Conservation (phyloP, 2,329 filamentous ascomycete genomes). For the Nakataea oryzae region DNA sequence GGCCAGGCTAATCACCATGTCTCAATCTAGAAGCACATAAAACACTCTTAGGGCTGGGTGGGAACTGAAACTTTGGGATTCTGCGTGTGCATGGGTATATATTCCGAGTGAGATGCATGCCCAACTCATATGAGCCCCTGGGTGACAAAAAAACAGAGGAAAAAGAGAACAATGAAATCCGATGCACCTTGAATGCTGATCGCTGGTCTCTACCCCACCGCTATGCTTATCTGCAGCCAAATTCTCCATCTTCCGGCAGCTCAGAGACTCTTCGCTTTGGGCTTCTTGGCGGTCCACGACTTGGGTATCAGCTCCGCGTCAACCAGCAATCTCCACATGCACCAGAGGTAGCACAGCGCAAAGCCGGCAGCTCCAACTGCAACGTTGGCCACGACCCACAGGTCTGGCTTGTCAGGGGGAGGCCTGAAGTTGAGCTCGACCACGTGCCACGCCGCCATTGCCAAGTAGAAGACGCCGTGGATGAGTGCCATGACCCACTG, state of each 20-base stretch:
- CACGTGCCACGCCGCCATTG: constrained; percentile 75
- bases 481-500: constrained; percentile 54
- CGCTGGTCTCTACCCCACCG: not conserved
- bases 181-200: not conserved
- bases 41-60: too few species aligned
- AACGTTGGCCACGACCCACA: constrained; percentile 91
- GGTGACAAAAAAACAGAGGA: not conserved
- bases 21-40: too few species aligned
- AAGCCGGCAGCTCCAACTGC: constrained; percentile 80
- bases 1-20: not conserved
- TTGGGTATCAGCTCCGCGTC: constrained; percentile 44
- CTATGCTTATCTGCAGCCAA: not conserved
- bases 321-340: constrained; percentile 55
- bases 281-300: constrained; percentile 16
- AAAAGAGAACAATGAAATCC: not conserved
- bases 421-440: constrained; percentile 58
- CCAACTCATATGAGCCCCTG: too few species aligned
- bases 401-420: constrained; percentile 71
- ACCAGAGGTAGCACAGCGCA: constrained; percentile 84
- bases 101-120: not conserved
- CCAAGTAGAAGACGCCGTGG: constrained; percentile 65
- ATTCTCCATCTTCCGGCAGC: not conserved
- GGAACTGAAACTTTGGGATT: too few species aligned
- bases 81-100: not conserved
- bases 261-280: constrained; percentile 21